phyloP scores from a whole-genome alignment of 2,329 filamentous ascomycete species.

The Paecilomyces niveus region DNA sequence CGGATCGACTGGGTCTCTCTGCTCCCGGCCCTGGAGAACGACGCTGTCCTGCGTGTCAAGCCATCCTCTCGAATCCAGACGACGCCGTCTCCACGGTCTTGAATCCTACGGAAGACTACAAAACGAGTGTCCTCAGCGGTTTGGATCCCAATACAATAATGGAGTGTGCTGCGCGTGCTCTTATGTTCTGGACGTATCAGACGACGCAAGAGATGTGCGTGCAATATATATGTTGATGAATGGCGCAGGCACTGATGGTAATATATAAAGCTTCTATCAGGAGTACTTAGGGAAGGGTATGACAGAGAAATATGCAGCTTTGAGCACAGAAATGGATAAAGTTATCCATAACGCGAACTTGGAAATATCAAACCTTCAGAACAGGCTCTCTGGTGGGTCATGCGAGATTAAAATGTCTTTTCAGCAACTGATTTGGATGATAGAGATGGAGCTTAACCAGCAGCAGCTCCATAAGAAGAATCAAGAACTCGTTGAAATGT shows the following conservation, averaged over 20 bases:
- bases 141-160: constrained; percentile 74
- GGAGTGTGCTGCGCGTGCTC: constrained; percentile 42
- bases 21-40: constrained; percentile 46
- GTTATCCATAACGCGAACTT: constrained; percentile 67
- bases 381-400: constrained; percentile 55
- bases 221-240: not conserved
- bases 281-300: constrained; percentile 65
- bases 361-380: constrained; percentile 60
- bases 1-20: constrained; percentile 57
- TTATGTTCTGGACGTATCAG: constrained; percentile 45
- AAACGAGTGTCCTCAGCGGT: constrained; percentile 76
- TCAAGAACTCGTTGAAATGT: constrained; percentile 59
- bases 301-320: constrained; percentile 60
- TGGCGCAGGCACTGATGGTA: constrained; percentile 8
- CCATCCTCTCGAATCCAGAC: constrained; percentile 61
- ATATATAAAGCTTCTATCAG: constrained; percentile 59
- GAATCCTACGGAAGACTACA: constrained; percentile 80
- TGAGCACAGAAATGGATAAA: constrained; percentile 64
- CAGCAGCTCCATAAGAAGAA: constrained; percentile 62
- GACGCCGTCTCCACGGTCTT: constrained; percentile 67
- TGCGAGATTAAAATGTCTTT: not conserved
- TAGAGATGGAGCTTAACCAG: constrained; percentile 55
- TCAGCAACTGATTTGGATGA: constrained; percentile 3
- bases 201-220: constrained; percentile 69
- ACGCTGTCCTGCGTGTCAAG: constrained; percentile 69